These are phyloP conservation scores for Mycena filopes DNA, from an alignment of 768 basidiomycete species.

Conservation along the genomic window DNA sequence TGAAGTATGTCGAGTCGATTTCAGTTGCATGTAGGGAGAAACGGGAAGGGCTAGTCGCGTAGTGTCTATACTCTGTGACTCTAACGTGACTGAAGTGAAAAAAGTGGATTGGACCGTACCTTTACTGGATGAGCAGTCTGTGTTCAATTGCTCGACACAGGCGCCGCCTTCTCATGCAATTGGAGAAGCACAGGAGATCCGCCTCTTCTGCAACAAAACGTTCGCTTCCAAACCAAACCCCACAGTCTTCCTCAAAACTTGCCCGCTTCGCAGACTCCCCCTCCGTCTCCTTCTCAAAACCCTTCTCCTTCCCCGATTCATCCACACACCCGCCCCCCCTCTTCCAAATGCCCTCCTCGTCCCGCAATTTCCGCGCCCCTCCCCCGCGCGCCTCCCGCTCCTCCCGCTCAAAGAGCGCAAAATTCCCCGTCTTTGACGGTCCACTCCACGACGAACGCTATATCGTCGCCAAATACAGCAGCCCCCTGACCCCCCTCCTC, in stretches of 20 bases:
- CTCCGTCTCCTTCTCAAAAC: constrained; percentile 37
- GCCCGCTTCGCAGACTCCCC: constrained; percentile 41
- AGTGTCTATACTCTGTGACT: not conserved
- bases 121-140: not conserved
- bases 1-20: constrained; percentile 80
- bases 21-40: constrained; percentile 54
- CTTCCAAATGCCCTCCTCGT: constrained; percentile 42
- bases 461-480: constrained; percentile 7
- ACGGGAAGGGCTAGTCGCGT: constrained; percentile 1
- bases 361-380: constrained; percentile 32
- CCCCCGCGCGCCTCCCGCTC: not conserved
- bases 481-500: constrained; percentile 16
- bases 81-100: not conserved
- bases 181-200: constrained; percentile 50
- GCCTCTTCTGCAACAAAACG: constrained; percentile 55
- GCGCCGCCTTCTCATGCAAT: constrained; percentile 71
- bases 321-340: constrained; percentile 32
- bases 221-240: constrained; percentile 49
- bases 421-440: not conserved
- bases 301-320: constrained; percentile 31
- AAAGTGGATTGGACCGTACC: constrained; percentile 24
- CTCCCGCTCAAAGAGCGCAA: constrained; percentile 1
- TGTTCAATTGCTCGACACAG: constrained; percentile 50
- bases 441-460: constrained; percentile 17
- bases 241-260: constrained; percentile 38